Percentiles rank a stretch among this genome's conserved stretches.
These are phyloP conservation scores for Plantago lanceolata DNA, from an alignment of 305 asterid genomes.

Conservation along the genomic window DNA sequence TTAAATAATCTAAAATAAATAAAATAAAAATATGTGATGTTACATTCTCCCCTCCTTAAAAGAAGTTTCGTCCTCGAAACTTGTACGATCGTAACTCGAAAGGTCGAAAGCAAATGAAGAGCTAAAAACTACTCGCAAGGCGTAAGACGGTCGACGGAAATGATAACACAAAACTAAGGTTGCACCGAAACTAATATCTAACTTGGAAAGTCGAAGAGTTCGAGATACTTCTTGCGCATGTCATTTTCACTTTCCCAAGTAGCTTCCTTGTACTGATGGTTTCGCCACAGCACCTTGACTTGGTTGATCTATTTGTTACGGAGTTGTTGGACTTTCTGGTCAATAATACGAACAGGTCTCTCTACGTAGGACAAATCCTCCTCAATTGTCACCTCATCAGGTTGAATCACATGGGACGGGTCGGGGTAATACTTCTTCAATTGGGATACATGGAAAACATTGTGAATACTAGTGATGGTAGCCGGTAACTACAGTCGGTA, in stretches of 20 bases:
- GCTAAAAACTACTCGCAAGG: no score
- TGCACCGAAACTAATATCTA: no score
- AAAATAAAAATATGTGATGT: no score
- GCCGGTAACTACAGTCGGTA: neutral
- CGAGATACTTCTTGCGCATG: neutral
- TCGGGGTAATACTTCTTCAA: neutral
- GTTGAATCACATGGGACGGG: neutral
- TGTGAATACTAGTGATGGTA: neutral
- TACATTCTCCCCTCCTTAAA: no score
- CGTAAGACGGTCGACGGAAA: no score
- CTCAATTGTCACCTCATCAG: neutral
- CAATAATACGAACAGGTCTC: neutral
- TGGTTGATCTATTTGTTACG: neutral
- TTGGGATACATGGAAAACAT: no score
- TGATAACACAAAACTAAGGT: no score
- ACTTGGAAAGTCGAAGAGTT: neutral
- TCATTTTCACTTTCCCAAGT: neutral
- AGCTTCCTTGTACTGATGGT: neutral
- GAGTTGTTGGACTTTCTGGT: neutral
- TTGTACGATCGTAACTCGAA: no score
- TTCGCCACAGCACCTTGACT: neutral
- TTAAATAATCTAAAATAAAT: no score
- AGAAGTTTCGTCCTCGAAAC: no score
- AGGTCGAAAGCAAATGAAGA: no score
- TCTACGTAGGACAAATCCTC: neutral